Evolutionary conservation across 495 filamentous ascomycete genomes (phyloP).

Genomic region (Tuber microsphaerosporum): DNA sequence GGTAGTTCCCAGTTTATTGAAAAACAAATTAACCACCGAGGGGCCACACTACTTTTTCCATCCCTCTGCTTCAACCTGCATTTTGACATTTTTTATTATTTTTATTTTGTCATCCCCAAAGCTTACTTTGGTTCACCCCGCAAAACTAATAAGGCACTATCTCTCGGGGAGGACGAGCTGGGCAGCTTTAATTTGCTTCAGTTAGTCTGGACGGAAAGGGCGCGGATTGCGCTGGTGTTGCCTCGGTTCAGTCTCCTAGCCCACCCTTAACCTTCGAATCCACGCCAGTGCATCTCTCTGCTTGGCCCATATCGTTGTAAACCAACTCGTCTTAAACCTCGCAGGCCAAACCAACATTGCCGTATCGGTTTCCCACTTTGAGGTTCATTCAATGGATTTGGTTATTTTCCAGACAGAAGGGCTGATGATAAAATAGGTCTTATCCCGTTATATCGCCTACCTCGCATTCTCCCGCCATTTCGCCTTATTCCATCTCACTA

Average conservation of each 20-base stretch:
- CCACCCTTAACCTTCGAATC: background rate
- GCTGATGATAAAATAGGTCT: background rate
- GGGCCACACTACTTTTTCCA: background rate
- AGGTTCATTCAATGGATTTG: background rate
- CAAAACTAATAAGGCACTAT: conserved; percentile 25
- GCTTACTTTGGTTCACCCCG: conserved; percentile 24
- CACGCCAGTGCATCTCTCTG: background rate
- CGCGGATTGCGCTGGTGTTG: conserved; percentile 5
- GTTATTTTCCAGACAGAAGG: background rate
- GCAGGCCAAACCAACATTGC: background rate
- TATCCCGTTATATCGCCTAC: background rate
- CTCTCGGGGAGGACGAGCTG: conserved; percentile 17
- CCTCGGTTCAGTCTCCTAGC: background rate
- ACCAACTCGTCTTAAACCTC: background rate
- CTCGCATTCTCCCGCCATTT: background rate
- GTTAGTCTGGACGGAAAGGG: conserved; percentile 6
- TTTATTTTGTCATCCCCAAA: conserved; percentile 11
- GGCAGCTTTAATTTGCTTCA: conserved; percentile 14
- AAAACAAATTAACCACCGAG: conserved; percentile 17
- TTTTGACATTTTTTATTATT: background rate
- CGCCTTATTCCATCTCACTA: background rate
- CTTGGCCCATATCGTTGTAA: background rate
- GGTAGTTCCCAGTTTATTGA: conserved; percentile 11
- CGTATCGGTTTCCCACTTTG: background rate
- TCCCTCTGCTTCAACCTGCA: background rate